Evolutionary conservation across 768 basidiomycete genomes (phyloP), one percentile per base, ranked within the genome.

Genomic region (Tylopilus rubrobrunneus): DNA sequence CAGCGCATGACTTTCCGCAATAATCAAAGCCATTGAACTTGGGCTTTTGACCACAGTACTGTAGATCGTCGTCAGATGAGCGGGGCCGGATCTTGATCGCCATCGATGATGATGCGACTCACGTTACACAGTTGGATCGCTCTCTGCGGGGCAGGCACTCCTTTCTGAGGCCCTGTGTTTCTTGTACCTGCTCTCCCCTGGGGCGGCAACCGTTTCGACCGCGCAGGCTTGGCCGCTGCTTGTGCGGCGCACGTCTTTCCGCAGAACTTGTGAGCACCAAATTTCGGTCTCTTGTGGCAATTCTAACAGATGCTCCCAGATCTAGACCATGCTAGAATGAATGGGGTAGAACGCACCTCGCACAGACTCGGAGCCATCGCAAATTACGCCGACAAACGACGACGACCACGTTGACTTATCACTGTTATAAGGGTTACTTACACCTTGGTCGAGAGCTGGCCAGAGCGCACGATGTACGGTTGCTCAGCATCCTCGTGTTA

Each of bases 1-100:
- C 70, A 10, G 83, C 84, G 63, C 85, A 86, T 39, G 77, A 79
- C 75, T 83, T 85, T 43, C 83, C 79, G 55, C 85, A 86, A 64
- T 76, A 86, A 49, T 84, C 78, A 61, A 80, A 81, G 58, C 73
- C 74, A 52, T 73, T 77, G 70, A 76, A 82, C 67, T 83, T 86
- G 11, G 82, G 81, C 57, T 81, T 84, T 69, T 79, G 78, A 58
- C 81, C 78, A 65, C 85, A 86, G 34, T 68, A 34, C 69, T 70
- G 44, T 25, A 57, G 60, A 64, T 66, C 63, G 65, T 49, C 62
- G 45, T 19, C 49, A 53, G 49, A 57, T 66, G 52, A 60, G 50
- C 45, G 49, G 27, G n/a, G 23, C 19, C 34, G 41, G 61, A 67
- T 70, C 67, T 64, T 62, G 66, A 64, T 70, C 61, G 59, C 52